Conservation (phyloP, 2,329 filamentous ascomycete genomes). For the Exserohilum turcica region DNA sequence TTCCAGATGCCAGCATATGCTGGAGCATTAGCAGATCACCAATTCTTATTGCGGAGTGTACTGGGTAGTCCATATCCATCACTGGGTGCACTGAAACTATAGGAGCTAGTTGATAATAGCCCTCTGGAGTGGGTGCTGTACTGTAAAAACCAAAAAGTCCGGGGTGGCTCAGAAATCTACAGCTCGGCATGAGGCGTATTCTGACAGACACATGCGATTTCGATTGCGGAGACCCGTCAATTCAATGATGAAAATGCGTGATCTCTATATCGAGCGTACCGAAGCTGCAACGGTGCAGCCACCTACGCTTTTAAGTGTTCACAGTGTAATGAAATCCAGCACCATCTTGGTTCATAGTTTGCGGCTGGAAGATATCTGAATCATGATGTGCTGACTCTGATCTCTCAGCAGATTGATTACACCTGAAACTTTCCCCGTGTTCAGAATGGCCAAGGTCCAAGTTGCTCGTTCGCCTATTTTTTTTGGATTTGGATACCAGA, state of each 20-base stretch:
- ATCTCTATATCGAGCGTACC: neutral
- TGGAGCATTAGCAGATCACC: neutral
- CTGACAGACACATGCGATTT: neutral
- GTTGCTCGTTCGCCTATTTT: neutral
- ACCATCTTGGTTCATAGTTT: too few species aligned
- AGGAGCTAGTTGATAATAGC: neutral
- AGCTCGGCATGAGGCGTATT: neutral
- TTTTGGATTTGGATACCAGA: neutral
- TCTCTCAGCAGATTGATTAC: neutral
- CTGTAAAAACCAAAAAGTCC: neutral
- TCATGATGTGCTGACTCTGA: too few species aligned
- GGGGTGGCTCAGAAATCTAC: neutral
- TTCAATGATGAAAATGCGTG: neutral
- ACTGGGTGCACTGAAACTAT: neutral
- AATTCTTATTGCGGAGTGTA: neutral
- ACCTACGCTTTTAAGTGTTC: neutral
- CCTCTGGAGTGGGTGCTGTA: neutral
- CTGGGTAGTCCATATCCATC: neutral
- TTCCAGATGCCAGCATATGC: neutral
- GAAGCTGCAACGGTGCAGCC: neutral
- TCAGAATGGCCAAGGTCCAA: neutral
- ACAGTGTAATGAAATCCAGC: neutral
- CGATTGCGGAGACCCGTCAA: neutral
- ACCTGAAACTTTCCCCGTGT: neutral
- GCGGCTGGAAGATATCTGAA: neutral